Evolutionary conservation across 2,329 filamentous ascomycete species (phyloP), one percentile per base, ranked within the genome.

Genomic region (Chaetothyriales sp.): DNA sequence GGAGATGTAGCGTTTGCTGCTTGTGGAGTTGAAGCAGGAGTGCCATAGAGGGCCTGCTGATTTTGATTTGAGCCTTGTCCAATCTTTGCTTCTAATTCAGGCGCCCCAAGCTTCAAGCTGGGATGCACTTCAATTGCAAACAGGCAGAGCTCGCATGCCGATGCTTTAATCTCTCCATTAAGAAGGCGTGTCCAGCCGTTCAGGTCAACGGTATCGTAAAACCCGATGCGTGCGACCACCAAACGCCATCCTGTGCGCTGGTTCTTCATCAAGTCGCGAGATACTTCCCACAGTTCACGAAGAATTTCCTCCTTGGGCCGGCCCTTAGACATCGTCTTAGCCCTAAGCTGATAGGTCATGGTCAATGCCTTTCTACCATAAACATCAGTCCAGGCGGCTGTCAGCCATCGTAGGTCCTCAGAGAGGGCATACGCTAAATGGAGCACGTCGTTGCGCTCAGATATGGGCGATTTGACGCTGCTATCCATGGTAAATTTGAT

Each of bases 361-460:
- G 66, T 73, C 18, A 72, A 68, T 55, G 79, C 75, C 43, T 77
- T 70, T 43, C 69, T 70, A 7, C 79, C 79, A 22, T 68, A 71
- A 53, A 70, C 75, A 63, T 82, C 77, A 1, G 74, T 76, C 79
- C 79, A 82, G 1, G 75, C 74, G 3, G 73, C 77, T 5, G 73
- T 77, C 20, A 81, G 60, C 80, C 80, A 83, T 18, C 71, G 67
- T 25, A 74, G 70, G 57, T 81, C 76, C 7, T 70, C 59, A 56
- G 77, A 81, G 37, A 71, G 65, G 2, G 77, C 76, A 59, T 77
- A 80, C 1, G 76, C 78, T 25, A 83, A 61, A 62, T 83, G 79
- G 49, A 82, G 70, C 53, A 74, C 73, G 25, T 73, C 74, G 2
- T 73, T 74, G 61, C 81, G 76, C 51, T 77, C 72, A 8, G 48